Percentiles rank a stretch among this genome's conserved stretches.
Conservation (phyloP, 805 yeast genomes). For the Wickerhamomyces subpelliculosus region DNA sequence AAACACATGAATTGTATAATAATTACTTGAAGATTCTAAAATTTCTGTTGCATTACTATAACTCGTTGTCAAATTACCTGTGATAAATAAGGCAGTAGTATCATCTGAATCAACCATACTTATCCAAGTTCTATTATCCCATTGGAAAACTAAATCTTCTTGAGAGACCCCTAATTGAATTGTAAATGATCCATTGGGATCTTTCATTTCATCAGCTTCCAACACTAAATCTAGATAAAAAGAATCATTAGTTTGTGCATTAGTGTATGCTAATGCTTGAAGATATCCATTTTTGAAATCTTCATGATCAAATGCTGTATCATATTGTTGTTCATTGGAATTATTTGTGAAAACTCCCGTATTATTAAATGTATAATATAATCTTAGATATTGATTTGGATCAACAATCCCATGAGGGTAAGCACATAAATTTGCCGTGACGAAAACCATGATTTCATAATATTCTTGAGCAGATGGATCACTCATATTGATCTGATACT, state of each 20-base stretch:
- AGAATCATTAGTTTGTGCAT: background rate
- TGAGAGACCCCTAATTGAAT: conserved; percentile 57
- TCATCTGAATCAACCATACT: conserved; percentile 64
- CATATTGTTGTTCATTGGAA: background rate
- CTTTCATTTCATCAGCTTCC: background rate
- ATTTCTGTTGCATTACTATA: conserved; percentile 4
- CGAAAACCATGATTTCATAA: background rate
- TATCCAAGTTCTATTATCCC: conserved; percentile 55
- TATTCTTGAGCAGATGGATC: background rate
- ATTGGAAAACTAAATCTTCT: conserved; percentile 56
- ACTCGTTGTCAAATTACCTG: conserved; percentile 40
- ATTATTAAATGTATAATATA: background rate
- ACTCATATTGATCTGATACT: background rate
- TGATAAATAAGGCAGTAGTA: conserved; percentile 56
- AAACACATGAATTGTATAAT: conserved; percentile 41
- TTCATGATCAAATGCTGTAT: background rate
- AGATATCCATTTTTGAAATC: background rate
- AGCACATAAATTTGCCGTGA: background rate
- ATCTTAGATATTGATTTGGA: background rate
- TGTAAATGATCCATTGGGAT: conserved; percentile 4
- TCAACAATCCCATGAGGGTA: background rate
- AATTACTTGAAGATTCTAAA: conserved; percentile 2
- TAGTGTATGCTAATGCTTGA: background rate
- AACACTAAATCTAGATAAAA: background rate
- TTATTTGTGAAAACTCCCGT: background rate